Evolutionary conservation across 805 yeast genomes (phyloP), one percentile per base, ranked within the genome.

Genomic region (Nakazawaea laoshanensis): DNA sequence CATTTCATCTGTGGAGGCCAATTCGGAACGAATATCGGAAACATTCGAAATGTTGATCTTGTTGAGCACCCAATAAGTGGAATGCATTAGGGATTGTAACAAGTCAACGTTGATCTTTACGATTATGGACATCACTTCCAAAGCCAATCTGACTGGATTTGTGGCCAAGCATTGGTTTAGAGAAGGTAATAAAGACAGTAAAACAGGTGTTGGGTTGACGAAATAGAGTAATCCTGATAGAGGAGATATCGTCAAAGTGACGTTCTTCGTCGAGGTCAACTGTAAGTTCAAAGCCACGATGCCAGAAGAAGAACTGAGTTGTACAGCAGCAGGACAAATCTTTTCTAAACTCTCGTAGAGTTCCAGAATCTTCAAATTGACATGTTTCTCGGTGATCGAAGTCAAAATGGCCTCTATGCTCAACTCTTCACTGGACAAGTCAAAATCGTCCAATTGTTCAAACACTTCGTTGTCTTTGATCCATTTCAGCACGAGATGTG

Each of bases 11-110:
- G 45, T 27, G 7, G 26, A 24, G 10, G 8, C 13, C 8, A 5
- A 14, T 5, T 23, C 12, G n/a, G 22, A 25, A 19, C 18, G 8
- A 28, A 33, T 24, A 14, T 33, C 29, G 2, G 32, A 29, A 4
- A 24, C 61, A 3, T 63, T 61, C 2, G 63, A 56, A 19, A 82
- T 45, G 20, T 55, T 61, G 29, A 71, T 64, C 25, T 69, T 72
- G 42, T 71, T 71, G n/a, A 63, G 58, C 5, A 72, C 64, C 92
- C 92, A 83, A 19, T 78, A 83, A 0, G 77, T 69, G 0, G 84
- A 78, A 23, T 63, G 59, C 35, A 84, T 65, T 39, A 77, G 63
- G 7, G 72, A 65, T 9, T 70, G 55, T 19, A 77, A 57, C 37
- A 77, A 80, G 27, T 62, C 57, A 36, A 61, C 59, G 34, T 65